Evolutionary conservation across 345 rosid genomes (phyloP), one percentile per base, ranked within the genome.

Genomic region (Lepidium aucheri): DNA sequence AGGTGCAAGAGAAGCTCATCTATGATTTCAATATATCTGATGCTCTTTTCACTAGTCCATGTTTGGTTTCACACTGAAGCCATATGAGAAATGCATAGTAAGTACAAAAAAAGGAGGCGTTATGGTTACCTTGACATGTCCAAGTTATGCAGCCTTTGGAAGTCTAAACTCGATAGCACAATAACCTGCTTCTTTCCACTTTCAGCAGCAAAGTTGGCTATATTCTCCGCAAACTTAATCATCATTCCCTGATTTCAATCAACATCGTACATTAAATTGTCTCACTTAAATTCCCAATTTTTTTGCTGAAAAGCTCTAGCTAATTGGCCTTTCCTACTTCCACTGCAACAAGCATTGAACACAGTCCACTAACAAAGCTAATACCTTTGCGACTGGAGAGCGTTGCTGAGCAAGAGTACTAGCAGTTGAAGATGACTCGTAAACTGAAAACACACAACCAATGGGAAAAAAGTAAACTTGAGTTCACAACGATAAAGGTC

Each of bases 131-230:
- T 86, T 34, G 92, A 85, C 81, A 75, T 71, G 49, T 93, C 98
- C 77, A 88, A 83, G 76, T 65, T 85, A 77, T 81, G 85, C 89
- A 83, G 88, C 77, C 80, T 88, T 55, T 87, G 86, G 83, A 94
- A 94, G 65, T 94, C 99, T 68, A 94, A 82, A 82, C 91, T 78
- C 9, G 97, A 90, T 44, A 94, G 86, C 58, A 90, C 73, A 60
- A 85, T 59, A 7, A 83, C 84, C 54, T 86, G 85, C 68, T 86
- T 83, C 80, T 80, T 94, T 71, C 96, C 88, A 68, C 78, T 85
- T 18, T 88, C 63, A 70, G 68, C 83, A 78, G 96, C 95, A 83
- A 84, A 90, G 57, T 88, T 72, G 5, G 95, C 96, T 75, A 90
- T 59, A 76, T 86, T 80, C 72, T 82, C 85, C 32, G 95, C 92